These are phyloP conservation scores for Andrographis paniculata DNA, from an alignment of 305 asterid genomes.

Conservation along the genomic window DNA sequence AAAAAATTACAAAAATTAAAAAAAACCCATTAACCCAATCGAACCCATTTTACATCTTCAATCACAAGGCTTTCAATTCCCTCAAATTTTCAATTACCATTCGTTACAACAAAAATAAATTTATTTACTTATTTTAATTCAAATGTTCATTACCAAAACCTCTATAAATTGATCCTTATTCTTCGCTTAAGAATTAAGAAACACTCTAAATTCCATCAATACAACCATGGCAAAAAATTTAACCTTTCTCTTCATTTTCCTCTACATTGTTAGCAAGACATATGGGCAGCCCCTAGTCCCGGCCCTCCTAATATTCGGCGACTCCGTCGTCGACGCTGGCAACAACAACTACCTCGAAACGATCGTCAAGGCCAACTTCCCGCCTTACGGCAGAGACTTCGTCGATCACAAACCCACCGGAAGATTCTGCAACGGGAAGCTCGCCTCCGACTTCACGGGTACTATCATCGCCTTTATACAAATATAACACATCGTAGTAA, in stretches of 20 bases:
- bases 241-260: constrained; percentile 7
- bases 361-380: constrained; percentile 67
- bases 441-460: constrained; percentile 88
- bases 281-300: constrained; percentile 67
- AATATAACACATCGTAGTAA: too few relatives aligned
- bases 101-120: neutral
- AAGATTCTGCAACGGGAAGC: constrained; percentile 86
- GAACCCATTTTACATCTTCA: neutral
- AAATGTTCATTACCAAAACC: neutral
- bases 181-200: too few relatives aligned
- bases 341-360: constrained; percentile 78
- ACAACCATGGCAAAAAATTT: constrained; percentile 16
- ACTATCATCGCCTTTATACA: constrained; percentile 15
- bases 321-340: constrained; percentile 74
- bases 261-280: constrained; percentile 11
- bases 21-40: constrained; percentile 32
- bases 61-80: neutral
- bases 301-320: constrained; percentile 66
- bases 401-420: constrained; percentile 56
- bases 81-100: neutral
- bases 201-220: too few relatives aligned
- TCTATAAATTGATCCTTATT: constrained; percentile 21
- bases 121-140: too few relatives aligned
- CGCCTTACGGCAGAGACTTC: constrained; percentile 83
- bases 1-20: constrained; percentile 19